Base-by-base conservation (phyloP, 225 moss, liverwort and hornwort species). In the Anthoceros angustus region DNA sequence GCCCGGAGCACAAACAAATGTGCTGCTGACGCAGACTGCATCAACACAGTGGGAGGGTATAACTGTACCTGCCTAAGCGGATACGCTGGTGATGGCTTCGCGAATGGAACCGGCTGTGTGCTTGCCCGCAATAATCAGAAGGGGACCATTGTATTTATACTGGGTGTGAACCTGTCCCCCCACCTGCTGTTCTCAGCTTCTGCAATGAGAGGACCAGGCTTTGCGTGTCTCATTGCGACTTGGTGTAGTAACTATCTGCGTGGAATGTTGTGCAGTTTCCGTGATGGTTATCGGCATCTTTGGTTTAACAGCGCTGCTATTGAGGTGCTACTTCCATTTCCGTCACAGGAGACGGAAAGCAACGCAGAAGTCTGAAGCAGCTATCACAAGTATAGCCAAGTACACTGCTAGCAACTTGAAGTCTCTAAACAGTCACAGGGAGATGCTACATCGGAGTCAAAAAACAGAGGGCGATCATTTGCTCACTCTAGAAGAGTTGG, bases 401-500 rank as follows among this genome's bases (percentile, higher is more conserved):
- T 23, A 18, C 18, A 15, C 18, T 55, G 18, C 55, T 7, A 55
- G 55, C 55, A 55, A 23, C 55, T 55, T 46, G 12, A 46, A 46
- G 16, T 46, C 45, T 16, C 16, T 46, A 16, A 16, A 46, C 45
- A 16, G 45, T 11, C 45, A 46, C 45, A 46, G 45, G 16, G 45
- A 46, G 11, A 16, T 46, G 45, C 16, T 46, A 5, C 11, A 16
- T 46, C 11, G 45, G 45, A 11, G 16, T 46, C 12, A 11, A 11
- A 0, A 0, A 46, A 46, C 11, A 46, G 45, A 46, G 12, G 11
- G 45, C 12, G 12, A 11, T 46, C 16, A 11, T 46, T 11, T 16
- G 11, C 45, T 46, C 45, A 16, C 16, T 46, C 16, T 46, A 1
- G 6, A 46, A 16, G 45, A 46, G 45, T 16, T 84, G 18, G 81